phyloP scores from a whole-genome alignment of 345 rosid species.

The Pistacia atlantica region DNA sequence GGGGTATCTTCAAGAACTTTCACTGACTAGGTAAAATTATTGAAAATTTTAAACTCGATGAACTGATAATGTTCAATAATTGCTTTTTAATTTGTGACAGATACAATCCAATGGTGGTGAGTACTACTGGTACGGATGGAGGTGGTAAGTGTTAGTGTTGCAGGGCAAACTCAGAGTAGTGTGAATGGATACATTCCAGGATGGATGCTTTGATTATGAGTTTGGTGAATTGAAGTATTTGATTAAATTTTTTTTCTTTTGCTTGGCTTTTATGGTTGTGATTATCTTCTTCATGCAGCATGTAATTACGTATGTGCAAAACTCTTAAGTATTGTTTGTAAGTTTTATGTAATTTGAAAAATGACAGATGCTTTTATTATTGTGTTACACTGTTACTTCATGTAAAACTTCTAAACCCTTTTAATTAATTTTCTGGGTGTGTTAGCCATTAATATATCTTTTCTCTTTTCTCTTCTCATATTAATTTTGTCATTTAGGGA shows the following conservation, averaged over 20 bases:
- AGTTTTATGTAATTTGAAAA: too few relatives aligned
- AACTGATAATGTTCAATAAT: not conserved
- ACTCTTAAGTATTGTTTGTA: too few relatives aligned
- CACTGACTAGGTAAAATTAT: too few relatives aligned
- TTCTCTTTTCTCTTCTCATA: too few relatives aligned
- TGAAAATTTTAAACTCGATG: not conserved
- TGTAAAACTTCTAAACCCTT: too few relatives aligned
- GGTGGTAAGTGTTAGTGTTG: constrained; percentile 21
- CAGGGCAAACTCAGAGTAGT: constrained; percentile 23
- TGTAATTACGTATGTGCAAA: too few relatives aligned
- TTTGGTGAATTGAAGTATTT: not conserved
- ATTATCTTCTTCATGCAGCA: too few relatives aligned
- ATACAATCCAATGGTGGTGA: constrained; percentile 27
- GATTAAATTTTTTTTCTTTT: not conserved
- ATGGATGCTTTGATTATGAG: constrained; percentile 42
- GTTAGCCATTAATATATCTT: too few relatives aligned
- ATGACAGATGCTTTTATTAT: too few relatives aligned
- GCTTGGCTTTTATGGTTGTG: not conserved
- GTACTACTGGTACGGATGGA: constrained; percentile 8
- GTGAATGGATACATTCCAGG: constrained; percentile 47
- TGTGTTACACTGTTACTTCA: too few relatives aligned
- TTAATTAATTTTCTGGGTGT: too few relatives aligned
- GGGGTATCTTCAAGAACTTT: constrained; percentile 35
- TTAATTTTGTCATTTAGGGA: too few relatives aligned
- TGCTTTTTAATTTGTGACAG: constrained; percentile 19